Percentiles rank a stretch among this genome's conserved stretches.
Evolutionary conservation across 192 early-diverging fungal species (phyloP).

Genomic region (Rhizophlyctis rosea): DNA sequence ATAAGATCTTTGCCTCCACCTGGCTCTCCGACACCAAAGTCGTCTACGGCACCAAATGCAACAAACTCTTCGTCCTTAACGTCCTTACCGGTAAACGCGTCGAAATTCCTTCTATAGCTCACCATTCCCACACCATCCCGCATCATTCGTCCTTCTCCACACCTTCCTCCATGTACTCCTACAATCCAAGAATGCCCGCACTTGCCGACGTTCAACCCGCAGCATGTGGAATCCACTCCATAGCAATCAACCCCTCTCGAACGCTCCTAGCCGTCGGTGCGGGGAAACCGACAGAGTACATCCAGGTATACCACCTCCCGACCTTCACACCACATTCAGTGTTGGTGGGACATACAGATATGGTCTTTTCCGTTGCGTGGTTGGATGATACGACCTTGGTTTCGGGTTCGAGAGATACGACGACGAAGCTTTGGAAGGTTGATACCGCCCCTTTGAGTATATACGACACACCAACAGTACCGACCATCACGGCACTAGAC

Average conservation of each 20-base stretch:
- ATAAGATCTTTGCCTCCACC: slow-evolving; percentile 57
- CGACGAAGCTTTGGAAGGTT: slow-evolving; percentile 18
- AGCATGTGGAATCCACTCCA: slow-evolving; percentile 50
- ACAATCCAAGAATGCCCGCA: not conserved
- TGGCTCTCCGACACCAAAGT: slow-evolving; percentile 54
- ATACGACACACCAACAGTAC: not conserved
- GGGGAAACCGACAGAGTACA: slow-evolving; percentile 55
- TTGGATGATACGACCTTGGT: slow-evolving; percentile 55
- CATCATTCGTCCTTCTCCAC: not conserved
- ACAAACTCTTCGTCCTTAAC: slow-evolving; percentile 41
- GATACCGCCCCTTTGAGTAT: not conserved
- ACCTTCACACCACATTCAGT: slow-evolving; percentile 53
- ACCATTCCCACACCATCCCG: slow-evolving; percentile 7
- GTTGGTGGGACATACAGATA: slow-evolving; percentile 61
- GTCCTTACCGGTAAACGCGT: slow-evolving; percentile 30
- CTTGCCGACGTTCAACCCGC: not conserved
- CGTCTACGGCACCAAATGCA: slow-evolving; percentile 64
- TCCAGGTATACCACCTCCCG: slow-evolving; percentile 60
- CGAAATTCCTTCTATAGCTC: slow-evolving; percentile 30
- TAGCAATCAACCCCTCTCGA: slow-evolving; percentile 59
- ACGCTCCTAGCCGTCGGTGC: slow-evolving; percentile 65
- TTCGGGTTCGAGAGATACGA: slow-evolving; percentile 52
- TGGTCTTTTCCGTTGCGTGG: slow-evolving; percentile 65
- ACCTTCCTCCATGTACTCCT: not conserved
- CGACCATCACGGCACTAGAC: no score